Percentiles rank a stretch among this genome's conserved stretches.
These are phyloP conservation scores for Calonectria multiphialidica DNA, from an alignment of 2,329 filamentous ascomycete species.

Conservation along the genomic window DNA sequence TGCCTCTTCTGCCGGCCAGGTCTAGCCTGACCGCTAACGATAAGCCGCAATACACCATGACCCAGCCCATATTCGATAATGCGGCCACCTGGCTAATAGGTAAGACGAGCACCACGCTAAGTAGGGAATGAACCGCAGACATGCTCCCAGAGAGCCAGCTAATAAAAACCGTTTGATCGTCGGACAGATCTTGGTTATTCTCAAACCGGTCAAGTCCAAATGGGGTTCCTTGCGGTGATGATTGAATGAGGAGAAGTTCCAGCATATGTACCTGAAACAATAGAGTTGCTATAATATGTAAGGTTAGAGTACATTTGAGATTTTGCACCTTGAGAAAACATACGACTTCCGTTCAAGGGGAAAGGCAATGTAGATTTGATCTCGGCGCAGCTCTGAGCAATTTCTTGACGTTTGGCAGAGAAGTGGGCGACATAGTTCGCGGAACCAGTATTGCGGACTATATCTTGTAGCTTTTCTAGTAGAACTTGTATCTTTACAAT, in stretches of 20 bases:
- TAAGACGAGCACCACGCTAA: constrained; percentile 38
- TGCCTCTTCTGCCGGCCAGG: constrained; percentile 33
- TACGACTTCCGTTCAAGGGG: constrained; percentile 45
- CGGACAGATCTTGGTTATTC: constrained; percentile 3
- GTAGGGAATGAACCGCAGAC: constrained; percentile 39
- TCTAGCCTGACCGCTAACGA: constrained; percentile 46
- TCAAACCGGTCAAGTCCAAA: constrained; percentile 44
- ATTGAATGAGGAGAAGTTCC: constrained; percentile 45
- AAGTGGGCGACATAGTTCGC: constrained; percentile 12
- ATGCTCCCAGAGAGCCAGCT: constrained; percentile 46
- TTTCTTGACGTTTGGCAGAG: constrained; percentile 17
- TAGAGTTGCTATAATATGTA: constrained; percentile 29
- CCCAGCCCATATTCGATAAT: constrained; percentile 48
- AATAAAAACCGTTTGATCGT: constrained; percentile 28
- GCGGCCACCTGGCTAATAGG: constrained; percentile 40
- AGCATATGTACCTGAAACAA: constrained; percentile 44
- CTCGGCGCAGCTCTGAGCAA: constrained; percentile 13
- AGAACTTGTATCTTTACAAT: constrained; percentile 43
- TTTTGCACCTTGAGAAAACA: background rate
- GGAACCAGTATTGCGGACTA: constrained; percentile 3
- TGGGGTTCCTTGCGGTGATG: constrained; percentile 34
- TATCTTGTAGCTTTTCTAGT: constrained; percentile 42
- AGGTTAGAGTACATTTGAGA: background rate
- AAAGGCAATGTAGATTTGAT: constrained; percentile 41
- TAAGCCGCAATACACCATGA: constrained; percentile 45